Evolutionary conservation across 2,329 filamentous ascomycete species (phyloP).

Genomic region (Exophiala sp.): DNA sequence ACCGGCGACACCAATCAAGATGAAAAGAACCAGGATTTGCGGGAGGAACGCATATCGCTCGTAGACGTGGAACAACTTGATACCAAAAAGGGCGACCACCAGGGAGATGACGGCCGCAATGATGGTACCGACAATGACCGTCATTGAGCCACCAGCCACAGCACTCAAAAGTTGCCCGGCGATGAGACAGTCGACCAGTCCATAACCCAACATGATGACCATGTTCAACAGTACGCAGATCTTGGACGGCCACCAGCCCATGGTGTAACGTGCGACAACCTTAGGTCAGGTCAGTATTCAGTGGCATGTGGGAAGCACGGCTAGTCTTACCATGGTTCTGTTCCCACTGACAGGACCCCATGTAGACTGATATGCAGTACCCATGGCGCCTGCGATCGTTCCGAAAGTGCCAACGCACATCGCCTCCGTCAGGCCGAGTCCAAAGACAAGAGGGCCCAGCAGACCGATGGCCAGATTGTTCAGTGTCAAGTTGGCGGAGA

Average conservation of each 20-base stretch:
- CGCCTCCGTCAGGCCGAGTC: slow-evolving; percentile 40
- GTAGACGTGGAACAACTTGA: slow-evolving; percentile 43
- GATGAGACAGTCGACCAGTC: slow-evolving; percentile 37
- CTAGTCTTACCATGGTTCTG: slow-evolving; percentile 38
- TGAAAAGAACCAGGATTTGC: slow-evolving; percentile 9
- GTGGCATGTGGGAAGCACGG: not conserved
- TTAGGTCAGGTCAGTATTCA: not conserved
- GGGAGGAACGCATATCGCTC: slow-evolving; percentile 40
- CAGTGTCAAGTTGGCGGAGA: slow-evolving; percentile 38
- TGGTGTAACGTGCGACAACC: slow-evolving; percentile 32
- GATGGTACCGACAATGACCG: slow-evolving; percentile 39
- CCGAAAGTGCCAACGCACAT: slow-evolving; percentile 39
- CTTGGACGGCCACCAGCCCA: slow-evolving; percentile 44
- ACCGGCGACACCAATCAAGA: slow-evolving; percentile 9
- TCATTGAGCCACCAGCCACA: slow-evolving; percentile 37
- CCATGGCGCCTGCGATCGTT: slow-evolving; percentile 33
- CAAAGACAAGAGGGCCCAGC: slow-evolving; percentile 40
- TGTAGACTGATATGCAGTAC: slow-evolving; percentile 41
- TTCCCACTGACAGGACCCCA: slow-evolving; percentile 43
- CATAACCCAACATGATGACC: slow-evolving; percentile 42
- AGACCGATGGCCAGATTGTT: slow-evolving; percentile 44
- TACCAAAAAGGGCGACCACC: slow-evolving; percentile 39
- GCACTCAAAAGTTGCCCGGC: slow-evolving; percentile 39
- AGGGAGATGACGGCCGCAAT: slow-evolving; percentile 36
- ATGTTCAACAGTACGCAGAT: slow-evolving; percentile 40